Conservation (phyloP, 495 filamentous ascomycete species). For the Terfezia boudieri region DNA sequence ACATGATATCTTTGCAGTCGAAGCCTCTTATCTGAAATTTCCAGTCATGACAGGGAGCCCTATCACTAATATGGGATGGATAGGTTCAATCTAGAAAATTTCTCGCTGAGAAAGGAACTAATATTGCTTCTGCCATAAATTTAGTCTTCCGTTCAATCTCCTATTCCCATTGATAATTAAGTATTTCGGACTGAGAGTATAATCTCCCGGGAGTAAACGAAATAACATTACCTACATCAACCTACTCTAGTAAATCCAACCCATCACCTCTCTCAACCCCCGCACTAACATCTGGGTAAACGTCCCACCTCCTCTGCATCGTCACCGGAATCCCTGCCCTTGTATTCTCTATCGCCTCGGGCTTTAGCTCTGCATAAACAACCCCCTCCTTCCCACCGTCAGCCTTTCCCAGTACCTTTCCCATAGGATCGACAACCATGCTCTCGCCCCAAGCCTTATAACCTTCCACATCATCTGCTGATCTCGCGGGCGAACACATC, state of each 20-base stretch:
- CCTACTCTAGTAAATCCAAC: not conserved
- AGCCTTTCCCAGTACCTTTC: conserved; percentile 47
- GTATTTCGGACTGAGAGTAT: too few species aligned
- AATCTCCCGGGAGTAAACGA: too few species aligned
- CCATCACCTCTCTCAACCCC: not conserved
- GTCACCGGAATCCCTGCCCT: conserved; percentile 69
- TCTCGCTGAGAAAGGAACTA: too few species aligned
- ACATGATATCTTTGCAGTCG: too few species aligned
- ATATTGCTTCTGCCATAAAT: too few species aligned
- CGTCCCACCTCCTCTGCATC: conserved; percentile 75
- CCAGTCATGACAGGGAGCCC: too few species aligned
- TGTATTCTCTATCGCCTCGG: conserved; percentile 47
- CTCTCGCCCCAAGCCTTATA: conserved; percentile 91
- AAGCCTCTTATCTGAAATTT: too few species aligned
- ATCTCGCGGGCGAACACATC: conserved; percentile 67
- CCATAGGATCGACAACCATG: conserved; percentile 75
- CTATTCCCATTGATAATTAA: too few species aligned
- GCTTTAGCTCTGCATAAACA: conserved; percentile 50
- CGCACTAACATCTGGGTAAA: conserved; percentile 72
- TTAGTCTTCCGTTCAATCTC: too few species aligned
- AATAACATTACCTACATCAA: too few species aligned
- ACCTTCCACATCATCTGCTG: conserved; percentile 37
- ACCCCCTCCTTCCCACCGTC: conserved; percentile 48
- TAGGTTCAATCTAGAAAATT: too few species aligned
- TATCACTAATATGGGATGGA: too few species aligned